Evolutionary conservation across 495 filamentous ascomycete genomes (phyloP).

Genomic region (Polyplosphaeria fusca): DNA sequence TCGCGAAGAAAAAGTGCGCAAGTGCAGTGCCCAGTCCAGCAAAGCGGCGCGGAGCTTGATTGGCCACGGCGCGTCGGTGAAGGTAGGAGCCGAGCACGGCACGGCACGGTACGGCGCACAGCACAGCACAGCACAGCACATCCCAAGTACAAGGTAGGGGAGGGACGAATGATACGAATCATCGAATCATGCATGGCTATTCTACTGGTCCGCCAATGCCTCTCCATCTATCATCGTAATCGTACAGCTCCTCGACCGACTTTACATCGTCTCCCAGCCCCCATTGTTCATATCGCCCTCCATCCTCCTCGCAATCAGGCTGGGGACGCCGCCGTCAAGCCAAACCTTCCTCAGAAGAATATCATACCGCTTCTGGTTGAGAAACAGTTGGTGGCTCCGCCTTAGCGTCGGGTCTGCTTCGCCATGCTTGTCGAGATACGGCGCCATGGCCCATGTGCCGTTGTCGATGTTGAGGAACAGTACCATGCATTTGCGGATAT

Average conservation of each 20-base stretch:
- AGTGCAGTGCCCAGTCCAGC: no score
- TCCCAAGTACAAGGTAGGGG: no score
- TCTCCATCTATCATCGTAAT: background rate
- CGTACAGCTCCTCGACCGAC: no score
- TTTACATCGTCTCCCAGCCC: slow-evolving; percentile 79
- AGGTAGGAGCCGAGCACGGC: no score
- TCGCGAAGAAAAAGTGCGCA: no score
- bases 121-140: background rate
- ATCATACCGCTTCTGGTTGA: slow-evolving; percentile 93
- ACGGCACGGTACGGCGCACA: no score
- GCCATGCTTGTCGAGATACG: slow-evolving; percentile 92
- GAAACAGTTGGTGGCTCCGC: slow-evolving; percentile 74
- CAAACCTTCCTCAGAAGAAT: slow-evolving; percentile 78
- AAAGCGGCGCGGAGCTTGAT: no score
- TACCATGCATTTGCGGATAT: slow-evolving; percentile 89
- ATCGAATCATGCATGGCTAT: no score
- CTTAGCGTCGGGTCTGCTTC: slow-evolving; percentile 85
- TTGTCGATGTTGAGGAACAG: slow-evolving; percentile 78
- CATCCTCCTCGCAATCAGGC: slow-evolving; percentile 79
- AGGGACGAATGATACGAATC: no score
- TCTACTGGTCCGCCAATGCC: background rate
- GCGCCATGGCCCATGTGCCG: slow-evolving; percentile 80
- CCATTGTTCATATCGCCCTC: slow-evolving; percentile 95
- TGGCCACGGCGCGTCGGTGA: no score
- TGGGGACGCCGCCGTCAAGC: slow-evolving; percentile 84